Base-by-base conservation (phyloP, 2,329 filamentous ascomycete species). In the Diplodia intermedia region DNA sequence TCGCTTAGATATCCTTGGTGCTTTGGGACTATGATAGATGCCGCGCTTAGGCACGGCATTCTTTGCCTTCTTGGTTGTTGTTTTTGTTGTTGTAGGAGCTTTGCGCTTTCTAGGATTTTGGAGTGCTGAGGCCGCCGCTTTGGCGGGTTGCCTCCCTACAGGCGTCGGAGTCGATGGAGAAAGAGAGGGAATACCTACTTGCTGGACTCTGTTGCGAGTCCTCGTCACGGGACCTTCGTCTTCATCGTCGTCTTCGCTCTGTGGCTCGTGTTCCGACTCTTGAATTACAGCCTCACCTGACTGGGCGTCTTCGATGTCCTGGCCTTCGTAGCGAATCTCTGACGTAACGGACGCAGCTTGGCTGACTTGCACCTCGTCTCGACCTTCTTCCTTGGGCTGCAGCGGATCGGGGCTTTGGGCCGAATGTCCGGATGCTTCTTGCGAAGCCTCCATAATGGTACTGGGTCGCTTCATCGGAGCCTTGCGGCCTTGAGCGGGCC, bases 181-280 rank as follows among this genome's bases (percentile, higher is more conserved):
- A 40, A 3, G 36, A 12, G 31, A 15, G 31, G 4, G 23, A 20
- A 20, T 14, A 29, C 56, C 29, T 29, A 72, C 52, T 70, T 66
- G 55, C 72, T 71, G 60, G 75, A 74, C 1, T 75, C 67, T 43
- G 72, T 78, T 71, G 83, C 81, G 69, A 84, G 81, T 56, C 69
- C 83, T 79, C 50, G 80, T 81, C 20, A 85, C 79, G 7, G 86
- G 84, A 49, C 86, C 86, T 68, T 87, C 84, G n/a, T 85, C 82
- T n/a, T 79, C 79, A 38, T 82, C 75, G 69, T 78, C 75, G 8
- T 49, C 75, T 70, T 78, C 75, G 23, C 36, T 56, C 33, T 62
- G 40, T 6, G 47, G 40, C 26, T 54, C 54, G 20, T 78, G 80
- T 61, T 82, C 78, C 20, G 80, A 79, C 70, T 82, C 81, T 65